Percentiles rank a stretch among this genome's conserved stretches.
Conservation (phyloP, 164 flowering plant genomes). For the Stephania yunnanensis region DNA sequence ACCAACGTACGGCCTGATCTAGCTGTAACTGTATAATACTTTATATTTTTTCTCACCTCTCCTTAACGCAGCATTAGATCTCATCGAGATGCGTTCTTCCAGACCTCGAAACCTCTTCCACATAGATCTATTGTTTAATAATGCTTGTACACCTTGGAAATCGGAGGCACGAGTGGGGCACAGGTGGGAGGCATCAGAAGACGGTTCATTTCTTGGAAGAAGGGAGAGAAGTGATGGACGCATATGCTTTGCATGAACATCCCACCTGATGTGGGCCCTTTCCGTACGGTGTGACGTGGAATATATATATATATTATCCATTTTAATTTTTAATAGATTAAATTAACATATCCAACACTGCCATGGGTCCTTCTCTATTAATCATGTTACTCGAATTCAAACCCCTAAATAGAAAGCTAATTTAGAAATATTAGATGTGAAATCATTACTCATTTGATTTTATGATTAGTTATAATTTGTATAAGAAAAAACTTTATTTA, state of each 20-base stretch:
- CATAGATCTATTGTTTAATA: neutral
- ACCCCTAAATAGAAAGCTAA: too few relatives aligned
- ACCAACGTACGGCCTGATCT: neutral
- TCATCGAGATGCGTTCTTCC: neutral
- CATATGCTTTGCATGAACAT: neutral
- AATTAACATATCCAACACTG: too few relatives aligned
- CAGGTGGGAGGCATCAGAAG: neutral
- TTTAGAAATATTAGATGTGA: too few relatives aligned
- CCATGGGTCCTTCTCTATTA: too few relatives aligned
- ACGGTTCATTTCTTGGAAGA: neutral
- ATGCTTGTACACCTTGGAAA: neutral
- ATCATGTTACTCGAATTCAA: too few relatives aligned
- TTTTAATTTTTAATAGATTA: too few relatives aligned
- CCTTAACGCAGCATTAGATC: neutral
- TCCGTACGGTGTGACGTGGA: neutral
- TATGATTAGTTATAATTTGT: too few relatives aligned
- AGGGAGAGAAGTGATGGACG: neutral
- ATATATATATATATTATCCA: too few relatives aligned
- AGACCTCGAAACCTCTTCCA: neutral
- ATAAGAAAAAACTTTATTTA: too few relatives aligned
- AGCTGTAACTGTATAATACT: neutral
- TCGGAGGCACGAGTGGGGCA: neutral
- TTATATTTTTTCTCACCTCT: too few relatives aligned
- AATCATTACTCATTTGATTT: too few relatives aligned
- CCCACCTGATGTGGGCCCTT: neutral